phyloP scores from a whole-genome alignment of 148 eudicot species.

The Oxyria digyna region DNA sequence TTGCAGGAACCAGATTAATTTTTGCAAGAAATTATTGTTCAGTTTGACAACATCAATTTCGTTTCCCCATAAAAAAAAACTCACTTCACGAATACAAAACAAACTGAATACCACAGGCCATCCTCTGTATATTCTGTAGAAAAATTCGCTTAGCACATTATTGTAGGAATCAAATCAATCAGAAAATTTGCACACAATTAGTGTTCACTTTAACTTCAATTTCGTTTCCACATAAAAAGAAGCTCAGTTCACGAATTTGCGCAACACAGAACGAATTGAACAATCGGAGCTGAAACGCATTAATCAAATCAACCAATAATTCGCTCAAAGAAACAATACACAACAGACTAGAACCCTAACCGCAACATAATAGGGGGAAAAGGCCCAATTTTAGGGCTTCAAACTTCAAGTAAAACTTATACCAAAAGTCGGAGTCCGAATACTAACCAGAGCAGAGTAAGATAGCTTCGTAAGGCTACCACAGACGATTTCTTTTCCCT shows the following conservation, averaged over 20 bases:
- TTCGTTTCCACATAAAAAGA: not conserved
- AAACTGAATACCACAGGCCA: too few relatives aligned
- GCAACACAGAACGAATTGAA: not conserved
- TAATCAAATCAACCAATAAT: not conserved
- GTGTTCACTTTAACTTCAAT: not conserved
- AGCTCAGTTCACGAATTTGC: not conserved
- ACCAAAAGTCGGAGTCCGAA: not conserved
- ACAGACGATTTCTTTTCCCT: not conserved
- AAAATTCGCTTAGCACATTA: not conserved
- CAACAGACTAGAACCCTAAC: not conserved
- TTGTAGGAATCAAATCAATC: not conserved
- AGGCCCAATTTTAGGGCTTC: slow-evolving; percentile 1
- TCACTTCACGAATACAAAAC: not conserved
- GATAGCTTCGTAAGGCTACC: not conserved
- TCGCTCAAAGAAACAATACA: not conserved
- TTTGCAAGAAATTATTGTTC: not conserved
- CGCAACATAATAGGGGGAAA: not conserved
- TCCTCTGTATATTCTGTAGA: not conserved
- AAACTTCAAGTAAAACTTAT: not conserved
- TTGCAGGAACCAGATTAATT: not conserved
- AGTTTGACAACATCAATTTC: not conserved
- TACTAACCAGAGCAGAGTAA: not conserved
- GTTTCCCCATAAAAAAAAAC: not conserved
- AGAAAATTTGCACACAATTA: not conserved
- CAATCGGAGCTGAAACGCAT: not conserved